Evolutionary conservation across 73 alveolate species (phyloP).

Genomic region (Paramecium pentaurelia): DNA sequence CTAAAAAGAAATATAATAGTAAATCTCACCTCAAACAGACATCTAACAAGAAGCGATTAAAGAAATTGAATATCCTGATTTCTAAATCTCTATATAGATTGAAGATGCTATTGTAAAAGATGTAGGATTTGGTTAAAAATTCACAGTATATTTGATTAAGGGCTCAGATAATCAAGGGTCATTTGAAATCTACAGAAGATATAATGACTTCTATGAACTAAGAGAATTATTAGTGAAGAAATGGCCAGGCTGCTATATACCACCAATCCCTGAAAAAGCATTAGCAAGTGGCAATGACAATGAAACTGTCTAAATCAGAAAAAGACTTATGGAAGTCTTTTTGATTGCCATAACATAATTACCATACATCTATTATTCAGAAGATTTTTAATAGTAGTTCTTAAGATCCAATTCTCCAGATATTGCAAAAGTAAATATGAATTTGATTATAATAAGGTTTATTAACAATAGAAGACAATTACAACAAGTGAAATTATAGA

Average conservation of each 20-base stretch:
- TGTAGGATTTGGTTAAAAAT: constrained; percentile 26
- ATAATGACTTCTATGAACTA: constrained; percentile 84
- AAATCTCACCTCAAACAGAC: background rate
- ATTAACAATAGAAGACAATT: background rate
- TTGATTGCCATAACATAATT: background rate
- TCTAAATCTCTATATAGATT: background rate
- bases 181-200: constrained; percentile 72
- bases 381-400: background rate
- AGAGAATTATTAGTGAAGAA: constrained; percentile 74
- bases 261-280: constrained; percentile 81
- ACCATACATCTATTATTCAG: constrained; percentile 19
- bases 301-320: background rate
- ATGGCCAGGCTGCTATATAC: constrained; percentile 94
- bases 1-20: background rate
- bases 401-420: background rate
- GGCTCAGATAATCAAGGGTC: constrained; percentile 60
- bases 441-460: background rate
- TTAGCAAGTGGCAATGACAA: constrained; percentile 15
- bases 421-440: constrained; percentile 2
- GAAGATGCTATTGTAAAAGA: constrained; percentile 37
- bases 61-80: background rate
- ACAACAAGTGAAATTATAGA: constrained; percentile 12
- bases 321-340: background rate
- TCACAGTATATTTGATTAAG: constrained; percentile 41
- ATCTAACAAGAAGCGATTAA: background rate